A percentile compares a stretch with the other conserved stretches of the same genome.
phyloP scores from a whole-genome alignment of 164 flowering plant species.

The Sedum album region DNA sequence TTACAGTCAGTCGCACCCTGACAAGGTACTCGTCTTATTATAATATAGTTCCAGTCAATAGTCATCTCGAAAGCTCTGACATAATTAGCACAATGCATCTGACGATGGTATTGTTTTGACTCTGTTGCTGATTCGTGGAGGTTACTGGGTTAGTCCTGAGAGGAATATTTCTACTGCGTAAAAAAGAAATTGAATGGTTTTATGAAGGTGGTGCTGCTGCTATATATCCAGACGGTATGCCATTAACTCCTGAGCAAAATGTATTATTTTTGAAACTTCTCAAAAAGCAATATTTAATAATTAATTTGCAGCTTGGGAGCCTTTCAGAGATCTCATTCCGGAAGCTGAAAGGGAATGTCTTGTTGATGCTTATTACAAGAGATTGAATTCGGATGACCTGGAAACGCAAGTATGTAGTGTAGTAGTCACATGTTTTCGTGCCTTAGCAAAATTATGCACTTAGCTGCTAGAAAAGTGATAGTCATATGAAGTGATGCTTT shows the following conservation, averaged over 20 bases:
- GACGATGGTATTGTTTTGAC: background rate
- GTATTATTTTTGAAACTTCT: background rate
- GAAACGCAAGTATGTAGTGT: slow-evolving; percentile 60
- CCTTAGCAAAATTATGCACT: background rate
- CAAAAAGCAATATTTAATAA: background rate
- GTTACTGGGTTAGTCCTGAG: slow-evolving; percentile 85
- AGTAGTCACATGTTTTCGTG: background rate
- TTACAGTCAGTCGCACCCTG: slow-evolving; percentile 87
- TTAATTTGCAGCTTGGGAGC: slow-evolving; percentile 78
- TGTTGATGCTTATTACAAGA: slow-evolving; percentile 69
- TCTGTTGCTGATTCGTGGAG: slow-evolving; percentile 22
- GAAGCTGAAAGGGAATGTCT: slow-evolving; percentile 70
- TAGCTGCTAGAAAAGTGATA: background rate
- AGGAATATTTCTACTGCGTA: slow-evolving; percentile 87
- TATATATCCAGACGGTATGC: slow-evolving; percentile 89
- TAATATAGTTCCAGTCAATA: background rate
- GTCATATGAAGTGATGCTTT: background rate
- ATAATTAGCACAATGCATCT: background rate
- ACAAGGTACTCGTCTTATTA: slow-evolving; percentile 41
- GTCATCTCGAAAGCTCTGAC: background rate
- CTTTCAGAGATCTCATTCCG: slow-evolving; percentile 90
- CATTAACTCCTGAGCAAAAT: background rate
- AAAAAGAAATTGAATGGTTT: slow-evolving; percentile 98
- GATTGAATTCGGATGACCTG: slow-evolving; percentile 66
- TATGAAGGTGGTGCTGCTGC: slow-evolving; percentile 99